Percentiles rank a stretch among this genome's conserved stretches.
phyloP scores from a whole-genome alignment of 169 alveolate genomes.

The Cryptosporidium andersoni region DNA sequence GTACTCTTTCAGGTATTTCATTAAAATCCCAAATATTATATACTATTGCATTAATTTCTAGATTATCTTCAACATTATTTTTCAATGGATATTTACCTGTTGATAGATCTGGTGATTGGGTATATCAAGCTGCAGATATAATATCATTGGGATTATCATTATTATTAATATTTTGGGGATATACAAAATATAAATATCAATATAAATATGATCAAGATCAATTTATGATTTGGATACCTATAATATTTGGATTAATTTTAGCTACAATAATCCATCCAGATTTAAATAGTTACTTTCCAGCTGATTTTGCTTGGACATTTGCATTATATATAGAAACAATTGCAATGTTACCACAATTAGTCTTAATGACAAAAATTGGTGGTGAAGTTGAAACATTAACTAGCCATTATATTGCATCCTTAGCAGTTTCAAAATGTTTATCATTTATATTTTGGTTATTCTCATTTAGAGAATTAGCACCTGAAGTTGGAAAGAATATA shows the following conservation, averaged over 20 bases:
- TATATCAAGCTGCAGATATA: conserved; percentile 77
- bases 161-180: conserved; percentile 69
- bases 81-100: conserved; percentile 79
- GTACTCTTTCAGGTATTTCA: conserved; percentile 64
- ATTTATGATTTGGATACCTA: conserved; percentile 70
- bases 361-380: conserved; percentile 77
- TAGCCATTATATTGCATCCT: conserved; percentile 78
- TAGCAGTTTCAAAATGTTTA: conserved; percentile 73
- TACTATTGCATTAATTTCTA: conserved; percentile 71
- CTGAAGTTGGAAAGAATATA: conserved; percentile 54
- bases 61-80: conserved; percentile 75
- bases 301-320: conserved; percentile 80
- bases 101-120: conserved; percentile 80
- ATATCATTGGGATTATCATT: conserved; percentile 66
- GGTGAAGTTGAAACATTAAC: conserved; percentile 80
- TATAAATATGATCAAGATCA: conserved; percentile 73
- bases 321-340: conserved; percentile 79
- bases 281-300: conserved; percentile 74
- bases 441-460: conserved; percentile 79
- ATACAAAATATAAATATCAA: conserved; percentile 58
- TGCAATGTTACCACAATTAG: conserved; percentile 79
- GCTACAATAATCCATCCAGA: conserved; percentile 76
- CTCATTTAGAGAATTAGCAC: conserved; percentile 78
- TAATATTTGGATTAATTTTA: conserved; percentile 71
- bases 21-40: conserved; percentile 61